A percentile compares a stretch with the other conserved stretches of the same genome.
Evolutionary conservation across 2,329 filamentous ascomycete species (phyloP).

Genomic region (Alternaria brassicae): DNA sequence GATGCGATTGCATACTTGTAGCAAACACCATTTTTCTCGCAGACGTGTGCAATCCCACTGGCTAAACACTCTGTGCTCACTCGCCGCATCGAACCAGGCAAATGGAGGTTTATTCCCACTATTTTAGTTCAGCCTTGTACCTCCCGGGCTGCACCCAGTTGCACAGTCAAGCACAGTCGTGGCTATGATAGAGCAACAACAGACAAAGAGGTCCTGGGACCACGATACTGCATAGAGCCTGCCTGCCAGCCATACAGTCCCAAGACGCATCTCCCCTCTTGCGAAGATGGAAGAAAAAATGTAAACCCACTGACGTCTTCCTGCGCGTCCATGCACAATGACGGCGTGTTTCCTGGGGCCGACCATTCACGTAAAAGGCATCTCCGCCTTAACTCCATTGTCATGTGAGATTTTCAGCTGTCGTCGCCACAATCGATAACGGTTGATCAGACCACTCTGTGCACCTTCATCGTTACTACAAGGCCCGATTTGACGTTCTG

Average conservation of each 20-base stretch:
- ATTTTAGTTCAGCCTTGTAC: slow-evolving; percentile 16
- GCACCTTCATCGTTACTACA: slow-evolving; percentile 21
- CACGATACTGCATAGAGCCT: neutral
- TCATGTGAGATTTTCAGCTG: slow-evolving; percentile 28
- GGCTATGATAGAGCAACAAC: neutral
- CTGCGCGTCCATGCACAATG: slow-evolving; percentile 40
- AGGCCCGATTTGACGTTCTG: slow-evolving; percentile 11
- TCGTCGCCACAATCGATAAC: slow-evolving; percentile 29
- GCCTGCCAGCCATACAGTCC: neutral
- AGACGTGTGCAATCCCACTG: slow-evolving; percentile 8
- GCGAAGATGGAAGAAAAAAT: slow-evolving; percentile 13
- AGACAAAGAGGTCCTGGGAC: slow-evolving; percentile 13
- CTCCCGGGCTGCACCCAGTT: slow-evolving; percentile 5
- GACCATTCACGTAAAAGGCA: slow-evolving; percentile 26
- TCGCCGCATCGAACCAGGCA: slow-evolving; percentile 23
- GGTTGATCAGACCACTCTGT: slow-evolving; percentile 1
- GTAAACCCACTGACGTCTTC: slow-evolving; percentile 17
- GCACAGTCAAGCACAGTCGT: slow-evolving; percentile 15
- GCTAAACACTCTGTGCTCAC: slow-evolving; percentile 10
- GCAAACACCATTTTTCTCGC: slow-evolving; percentile 23
- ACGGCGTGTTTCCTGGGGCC: slow-evolving; percentile 23
- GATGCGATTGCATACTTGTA: slow-evolving; percentile 3
- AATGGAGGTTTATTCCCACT: slow-evolving; percentile 20
- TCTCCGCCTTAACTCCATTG: slow-evolving; percentile 36
- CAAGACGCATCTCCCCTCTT: neutral